Evolutionary conservation across 805 yeast species (phyloP).

Genomic region (Maudiozyma bulderi): DNA sequence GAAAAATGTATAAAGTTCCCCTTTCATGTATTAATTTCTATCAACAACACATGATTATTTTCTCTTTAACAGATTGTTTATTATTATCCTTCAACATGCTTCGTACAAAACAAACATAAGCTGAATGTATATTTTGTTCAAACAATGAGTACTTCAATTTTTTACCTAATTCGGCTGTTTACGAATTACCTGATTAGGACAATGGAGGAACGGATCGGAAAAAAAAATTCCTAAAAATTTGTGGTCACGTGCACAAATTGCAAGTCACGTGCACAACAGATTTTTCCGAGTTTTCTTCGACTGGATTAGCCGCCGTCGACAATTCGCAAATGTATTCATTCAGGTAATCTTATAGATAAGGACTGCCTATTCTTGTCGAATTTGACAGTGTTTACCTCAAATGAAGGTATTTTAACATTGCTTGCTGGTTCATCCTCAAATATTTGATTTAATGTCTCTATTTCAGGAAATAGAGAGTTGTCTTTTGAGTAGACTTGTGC

Average conservation of each 20-base stretch:
- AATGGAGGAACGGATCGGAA: not conserved
- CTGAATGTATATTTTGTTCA: not conserved
- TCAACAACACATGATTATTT: not conserved
- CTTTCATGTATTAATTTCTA: not conserved
- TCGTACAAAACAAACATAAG: not conserved
- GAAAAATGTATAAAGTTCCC: not conserved
- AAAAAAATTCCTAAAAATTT: not conserved
- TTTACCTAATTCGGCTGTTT: not conserved
- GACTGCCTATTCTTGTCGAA: conserved; percentile 3
- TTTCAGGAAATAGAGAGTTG: not conserved
- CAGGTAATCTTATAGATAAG: not conserved
- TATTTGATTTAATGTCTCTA: not conserved
- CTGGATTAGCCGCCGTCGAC: not conserved
- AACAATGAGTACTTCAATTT: not conserved
- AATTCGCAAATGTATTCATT: not conserved
- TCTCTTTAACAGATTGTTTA: no score
- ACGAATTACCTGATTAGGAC: not conserved
- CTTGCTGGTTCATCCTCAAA: not conserved
- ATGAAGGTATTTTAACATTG: not conserved
- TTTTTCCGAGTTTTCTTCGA: not conserved
- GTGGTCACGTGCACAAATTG: not conserved
- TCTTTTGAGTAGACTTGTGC: not conserved
- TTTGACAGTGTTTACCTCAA: not conserved
- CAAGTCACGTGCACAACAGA: not conserved
- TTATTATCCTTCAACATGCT: no score